A percentile compares a stretch with the other conserved stretches of the same genome.
These are phyloP conservation scores for Clarireedia paspali DNA, from an alignment of 2,329 filamentous ascomycete genomes.

Conservation along the genomic window DNA sequence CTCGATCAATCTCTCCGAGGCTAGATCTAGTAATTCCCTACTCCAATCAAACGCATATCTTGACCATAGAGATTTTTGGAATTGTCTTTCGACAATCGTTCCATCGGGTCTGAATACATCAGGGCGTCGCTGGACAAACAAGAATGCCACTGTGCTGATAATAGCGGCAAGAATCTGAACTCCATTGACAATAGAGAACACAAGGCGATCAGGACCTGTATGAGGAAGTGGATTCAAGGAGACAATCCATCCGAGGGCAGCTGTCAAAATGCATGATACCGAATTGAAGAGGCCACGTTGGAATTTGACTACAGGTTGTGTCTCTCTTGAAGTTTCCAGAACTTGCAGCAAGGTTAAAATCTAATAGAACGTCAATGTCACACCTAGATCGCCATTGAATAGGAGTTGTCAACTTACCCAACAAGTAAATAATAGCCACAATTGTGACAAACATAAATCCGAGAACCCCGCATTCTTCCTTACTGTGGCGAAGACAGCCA, in stretches of 20 bases:
- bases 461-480: constrained; percentile 12
- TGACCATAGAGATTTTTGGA: constrained; percentile 49
- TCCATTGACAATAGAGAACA: constrained; percentile 1
- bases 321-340: constrained; percentile 13
- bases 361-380: constrained; percentile 29
- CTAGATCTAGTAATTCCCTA: constrained; percentile 42
- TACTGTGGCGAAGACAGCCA: constrained; percentile 45
- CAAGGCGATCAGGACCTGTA: not conserved
- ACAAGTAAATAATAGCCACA: constrained; percentile 49
- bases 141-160: constrained; percentile 8
- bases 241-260: constrained; percentile 9
- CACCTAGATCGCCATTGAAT: constrained; percentile 14
- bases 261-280: constrained; percentile 12
- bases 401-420: constrained; percentile 46
- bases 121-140: constrained; percentile 53
- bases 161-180: constrained; percentile 13
- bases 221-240: not conserved
- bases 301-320: constrained; percentile 13
- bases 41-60: constrained; percentile 62
- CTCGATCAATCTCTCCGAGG: constrained; percentile 51
- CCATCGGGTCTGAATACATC: constrained; percentile 50
- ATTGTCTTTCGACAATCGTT: constrained; percentile 54
- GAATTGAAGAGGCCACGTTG: constrained; percentile 11
- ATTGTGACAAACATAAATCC: constrained; percentile 35
- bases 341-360: constrained; percentile 36